Conservation (phyloP, 2,329 filamentous ascomycete species). For the Colletotrichum endophyticum region DNA sequence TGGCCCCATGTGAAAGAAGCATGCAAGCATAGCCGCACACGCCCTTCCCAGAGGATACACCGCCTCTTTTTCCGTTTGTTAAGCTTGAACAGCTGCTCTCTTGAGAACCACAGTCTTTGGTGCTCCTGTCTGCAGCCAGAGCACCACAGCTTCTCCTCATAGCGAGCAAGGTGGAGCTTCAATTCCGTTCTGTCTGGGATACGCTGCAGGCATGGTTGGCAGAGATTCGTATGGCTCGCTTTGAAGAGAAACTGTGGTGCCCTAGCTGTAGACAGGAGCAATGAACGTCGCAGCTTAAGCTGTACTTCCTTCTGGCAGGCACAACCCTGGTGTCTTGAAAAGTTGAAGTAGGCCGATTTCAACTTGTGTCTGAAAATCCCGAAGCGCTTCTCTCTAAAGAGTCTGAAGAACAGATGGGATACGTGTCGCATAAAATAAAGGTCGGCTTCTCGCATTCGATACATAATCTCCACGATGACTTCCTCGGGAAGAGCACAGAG, state of each 20-base stretch:
- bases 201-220: neutral
- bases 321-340: neutral
- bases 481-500: neutral
- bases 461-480: neutral
- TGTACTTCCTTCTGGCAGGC: neutral
- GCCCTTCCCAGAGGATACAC: neutral
- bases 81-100: neutral
- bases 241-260: neutral
- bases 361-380: no score
- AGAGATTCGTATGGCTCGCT: neutral
- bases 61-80: rapidly evolving
- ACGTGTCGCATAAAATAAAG: neutral
- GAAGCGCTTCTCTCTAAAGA: neutral
- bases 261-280: neutral
- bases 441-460: neutral
- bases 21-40: neutral
- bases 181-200: neutral
- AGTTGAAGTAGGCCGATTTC: neutral
- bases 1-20: neutral
- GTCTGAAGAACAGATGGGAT: neutral
- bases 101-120: neutral
- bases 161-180: neutral
- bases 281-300: rapidly evolving
- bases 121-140: neutral
- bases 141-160: neutral